Conservation (phyloP, 1,139 yeast genomes). For the Pichia norvegensis region DNA sequence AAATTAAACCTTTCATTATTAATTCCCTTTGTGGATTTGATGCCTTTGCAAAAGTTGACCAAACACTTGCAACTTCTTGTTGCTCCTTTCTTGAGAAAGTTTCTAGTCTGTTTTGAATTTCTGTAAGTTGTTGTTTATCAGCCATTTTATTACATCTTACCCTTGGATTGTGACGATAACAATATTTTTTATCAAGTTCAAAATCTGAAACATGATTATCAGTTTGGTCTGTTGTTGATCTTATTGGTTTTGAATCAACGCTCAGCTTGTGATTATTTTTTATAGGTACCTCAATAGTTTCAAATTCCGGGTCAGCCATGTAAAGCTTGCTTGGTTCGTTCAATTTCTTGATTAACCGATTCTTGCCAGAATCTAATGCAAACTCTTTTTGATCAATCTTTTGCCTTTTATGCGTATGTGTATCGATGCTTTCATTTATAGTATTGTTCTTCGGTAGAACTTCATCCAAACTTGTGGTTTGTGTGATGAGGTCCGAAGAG, state of each 20-base stretch:
- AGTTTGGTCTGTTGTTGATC: neutral
- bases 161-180: slow-evolving; percentile 91
- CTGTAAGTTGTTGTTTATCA: slow-evolving; percentile 58
- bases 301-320: neutral
- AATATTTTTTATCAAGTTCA: slow-evolving; percentile 44
- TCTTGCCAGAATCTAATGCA: neutral
- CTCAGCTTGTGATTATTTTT: neutral
- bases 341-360: neutral
- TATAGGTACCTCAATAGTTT: neutral
- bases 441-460: neutral
- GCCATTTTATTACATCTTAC: slow-evolving; percentile 62
- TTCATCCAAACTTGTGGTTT: neutral
- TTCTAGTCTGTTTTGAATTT: slow-evolving; percentile 54
- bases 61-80: slow-evolving; percentile 63
- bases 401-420: neutral
- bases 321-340: neutral
- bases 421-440: neutral
- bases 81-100: slow-evolving; percentile 54
- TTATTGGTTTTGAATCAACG: neutral
- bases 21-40: slow-evolving; percentile 60
- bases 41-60: slow-evolving; percentile 75
- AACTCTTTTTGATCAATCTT: neutral
- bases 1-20: slow-evolving; percentile 72
- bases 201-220: neutral
- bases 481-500: neutral